Evolutionary conservation across 1,139 yeast species (phyloP), one percentile per base, ranked within the genome.

Genomic region (Blastobotrys ciferrii): DNA sequence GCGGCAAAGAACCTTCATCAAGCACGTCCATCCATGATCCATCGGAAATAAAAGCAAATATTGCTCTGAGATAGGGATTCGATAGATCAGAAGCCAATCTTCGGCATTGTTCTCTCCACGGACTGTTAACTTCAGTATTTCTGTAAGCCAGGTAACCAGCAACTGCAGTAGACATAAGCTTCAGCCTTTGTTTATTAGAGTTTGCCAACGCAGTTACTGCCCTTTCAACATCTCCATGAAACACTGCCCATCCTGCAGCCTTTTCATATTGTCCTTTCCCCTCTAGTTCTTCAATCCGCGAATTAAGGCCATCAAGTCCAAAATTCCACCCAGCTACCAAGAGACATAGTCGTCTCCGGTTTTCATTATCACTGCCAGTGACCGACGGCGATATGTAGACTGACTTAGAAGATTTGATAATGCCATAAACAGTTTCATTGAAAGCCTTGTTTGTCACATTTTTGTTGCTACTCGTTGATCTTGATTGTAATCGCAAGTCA

Each of bases 231-330:
- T 89, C 87, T 1, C 96, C 96, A 63, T 88, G 94, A 66, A 92
- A 92, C 0, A 89, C 92, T 0, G 98, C 97, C 96, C 96, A 88
- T 0, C 95, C 98, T 0, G 98, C 98, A 0, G 98, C 98, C 62
- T 92, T 84, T 55, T 88, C 96, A 52, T 78, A 78, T 54, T 79
- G 77, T 0, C 88, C 92, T 23, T 73, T 68, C 0, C 71, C 66
- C 25, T 84, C 78, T 41, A 91, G 72, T 39, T 74, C 72, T 32
- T 72, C 70, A 43, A 87, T 76, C 55, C 85, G 82, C 42, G 77
- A 81, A 51, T 89, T 95, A 55, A 89, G 76, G 59, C 88, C 96
- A 13, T 78, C 72, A 23, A 80, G 78, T 1, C 91, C 84, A 60
- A 87, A 81, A 61, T 87, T 89, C 96, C 97, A 91, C 0, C 98